A percentile compares a stretch with the other conserved stretches of the same genome.
These are phyloP conservation scores for Mucor piriformis DNA, from an alignment of 371 early-diverging fungal genomes.

Conservation along the genomic window DNA sequence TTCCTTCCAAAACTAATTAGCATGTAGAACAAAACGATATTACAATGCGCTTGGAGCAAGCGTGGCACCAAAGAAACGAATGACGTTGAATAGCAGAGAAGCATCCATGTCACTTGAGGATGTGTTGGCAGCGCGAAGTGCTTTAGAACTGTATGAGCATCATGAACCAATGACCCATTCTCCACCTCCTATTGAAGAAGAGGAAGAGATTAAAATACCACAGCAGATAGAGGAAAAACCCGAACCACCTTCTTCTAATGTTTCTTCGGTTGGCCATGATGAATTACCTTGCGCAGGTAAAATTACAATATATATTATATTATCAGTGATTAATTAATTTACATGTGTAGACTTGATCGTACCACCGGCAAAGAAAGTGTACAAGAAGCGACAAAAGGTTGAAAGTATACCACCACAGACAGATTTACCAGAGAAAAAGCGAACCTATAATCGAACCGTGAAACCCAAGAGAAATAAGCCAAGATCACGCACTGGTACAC, in stretches of 20 bases:
- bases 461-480: constrained; percentile 8
- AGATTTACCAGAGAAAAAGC: neutral
- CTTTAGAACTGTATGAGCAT: constrained; percentile 32
- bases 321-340: too few relatives aligned
- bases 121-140: constrained; percentile 47
- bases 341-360: too few relatives aligned
- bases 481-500: constrained; percentile 38
- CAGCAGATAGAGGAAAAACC: constrained; percentile 15
- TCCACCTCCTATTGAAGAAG: neutral
- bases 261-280: constrained; percentile 22
- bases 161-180: neutral
- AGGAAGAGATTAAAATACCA: neutral
- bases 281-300: neutral
- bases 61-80: constrained; percentile 54
- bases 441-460: neutral
- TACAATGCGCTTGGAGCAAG: constrained; percentile 19
- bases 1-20: neutral
- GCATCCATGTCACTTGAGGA: constrained; percentile 61
- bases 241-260: constrained; percentile 23
- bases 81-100: constrained; percentile 62
- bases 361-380: neutral
- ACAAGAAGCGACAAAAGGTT: neutral
- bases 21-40: constrained; percentile 22
- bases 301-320: neutral
- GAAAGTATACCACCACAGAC: neutral